Evolutionary conservation across 2,329 filamentous ascomycete species (phyloP).

Genomic region (Aspergillus ruber): DNA sequence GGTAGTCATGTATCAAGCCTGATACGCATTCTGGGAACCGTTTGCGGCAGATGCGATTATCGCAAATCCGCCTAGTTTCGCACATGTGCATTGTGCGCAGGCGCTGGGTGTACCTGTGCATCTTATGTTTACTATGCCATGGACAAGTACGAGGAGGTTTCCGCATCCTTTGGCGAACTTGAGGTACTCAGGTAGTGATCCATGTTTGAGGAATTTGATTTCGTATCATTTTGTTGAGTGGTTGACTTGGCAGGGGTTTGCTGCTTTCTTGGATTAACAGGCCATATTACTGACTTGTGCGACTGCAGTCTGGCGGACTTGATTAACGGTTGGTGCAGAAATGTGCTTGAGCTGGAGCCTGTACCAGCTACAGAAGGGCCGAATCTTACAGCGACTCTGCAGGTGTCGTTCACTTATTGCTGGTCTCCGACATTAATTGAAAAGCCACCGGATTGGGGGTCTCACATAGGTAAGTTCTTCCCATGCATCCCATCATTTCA

Average conservation of each 20-base stretch:
- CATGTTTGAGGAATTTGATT: slow-evolving; percentile 36
- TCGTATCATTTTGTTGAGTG: slow-evolving; percentile 44
- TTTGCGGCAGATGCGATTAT: slow-evolving; percentile 52
- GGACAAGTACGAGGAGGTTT: slow-evolving; percentile 39
- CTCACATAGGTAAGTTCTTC: slow-evolving; percentile 25
- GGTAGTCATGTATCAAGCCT: slow-evolving; percentile 34
- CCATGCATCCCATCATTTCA: background rate
- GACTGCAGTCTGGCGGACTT: slow-evolving; percentile 36
- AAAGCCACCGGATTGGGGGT: slow-evolving; percentile 37
- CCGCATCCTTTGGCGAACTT: slow-evolving; percentile 48
- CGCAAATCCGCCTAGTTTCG: slow-evolving; percentile 49
- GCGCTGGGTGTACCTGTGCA: slow-evolving; percentile 46
- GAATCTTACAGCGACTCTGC: slow-evolving; percentile 27
- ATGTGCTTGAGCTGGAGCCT: slow-evolving; percentile 35
- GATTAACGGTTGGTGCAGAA: slow-evolving; percentile 39
- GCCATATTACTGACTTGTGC: background rate
- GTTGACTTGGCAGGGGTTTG: slow-evolving; percentile 46
- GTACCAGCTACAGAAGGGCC: slow-evolving; percentile 34
- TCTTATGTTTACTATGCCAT: slow-evolving; percentile 51
- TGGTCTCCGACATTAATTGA: slow-evolving; percentile 40
- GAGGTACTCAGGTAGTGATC: slow-evolving; percentile 27
- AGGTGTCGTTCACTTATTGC: slow-evolving; percentile 41
- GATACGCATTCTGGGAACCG: slow-evolving; percentile 26
- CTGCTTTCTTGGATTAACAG: background rate
- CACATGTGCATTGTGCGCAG: slow-evolving; percentile 49